Percentiles rank a stretch among this genome's conserved stretches.
Evolutionary conservation across 2,329 filamentous ascomycete genomes (phyloP).

Genomic region (Aaosphaeria pasadenensis): DNA sequence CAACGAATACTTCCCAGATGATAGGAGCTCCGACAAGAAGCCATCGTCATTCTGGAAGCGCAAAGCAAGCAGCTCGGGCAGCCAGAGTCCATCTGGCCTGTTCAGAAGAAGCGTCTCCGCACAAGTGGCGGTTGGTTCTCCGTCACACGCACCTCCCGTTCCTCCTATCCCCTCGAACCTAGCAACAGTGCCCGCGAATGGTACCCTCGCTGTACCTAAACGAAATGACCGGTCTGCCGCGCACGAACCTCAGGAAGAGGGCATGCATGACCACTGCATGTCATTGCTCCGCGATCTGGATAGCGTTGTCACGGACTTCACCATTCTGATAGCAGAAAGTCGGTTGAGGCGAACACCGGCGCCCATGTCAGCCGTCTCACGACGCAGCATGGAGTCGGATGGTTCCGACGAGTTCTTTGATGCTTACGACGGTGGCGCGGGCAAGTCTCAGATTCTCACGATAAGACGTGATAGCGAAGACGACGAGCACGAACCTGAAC

Average conservation of each 20-base stretch:
- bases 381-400: slow-evolving; percentile 76
- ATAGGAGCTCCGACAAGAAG: slow-evolving; percentile 54
- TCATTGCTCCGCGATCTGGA: slow-evolving; percentile 83
- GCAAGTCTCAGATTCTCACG: slow-evolving; percentile 64
- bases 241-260: slow-evolving; percentile 54
- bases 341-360: slow-evolving; percentile 67
- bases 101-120: slow-evolving; percentile 52
- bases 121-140: slow-evolving; percentile 50
- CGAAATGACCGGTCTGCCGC: slow-evolving; percentile 20
- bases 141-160: slow-evolving; percentile 32
- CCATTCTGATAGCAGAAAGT: slow-evolving; percentile 70
- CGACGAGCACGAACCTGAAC: slow-evolving; percentile 46
- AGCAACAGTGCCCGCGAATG: slow-evolving; percentile 15
- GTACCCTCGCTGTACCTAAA: slow-evolving; percentile 36
- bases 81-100: slow-evolving; percentile 36
- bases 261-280: slow-evolving; percentile 77
- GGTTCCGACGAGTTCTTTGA: slow-evolving; percentile 90
- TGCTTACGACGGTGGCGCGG: slow-evolving; percentile 58
- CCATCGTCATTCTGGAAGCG: slow-evolving; percentile 83
- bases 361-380: slow-evolving; percentile 44
- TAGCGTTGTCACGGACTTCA: slow-evolving; percentile 77
- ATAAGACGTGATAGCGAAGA: slow-evolving; percentile 68
- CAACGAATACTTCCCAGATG: slow-evolving; percentile 56
- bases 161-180: slow-evolving; percentile 28
- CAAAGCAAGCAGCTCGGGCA: slow-evolving; percentile 62